phyloP scores from a whole-genome alignment of 805 yeast species.

The Cyberlindnera xylosilytica region DNA sequence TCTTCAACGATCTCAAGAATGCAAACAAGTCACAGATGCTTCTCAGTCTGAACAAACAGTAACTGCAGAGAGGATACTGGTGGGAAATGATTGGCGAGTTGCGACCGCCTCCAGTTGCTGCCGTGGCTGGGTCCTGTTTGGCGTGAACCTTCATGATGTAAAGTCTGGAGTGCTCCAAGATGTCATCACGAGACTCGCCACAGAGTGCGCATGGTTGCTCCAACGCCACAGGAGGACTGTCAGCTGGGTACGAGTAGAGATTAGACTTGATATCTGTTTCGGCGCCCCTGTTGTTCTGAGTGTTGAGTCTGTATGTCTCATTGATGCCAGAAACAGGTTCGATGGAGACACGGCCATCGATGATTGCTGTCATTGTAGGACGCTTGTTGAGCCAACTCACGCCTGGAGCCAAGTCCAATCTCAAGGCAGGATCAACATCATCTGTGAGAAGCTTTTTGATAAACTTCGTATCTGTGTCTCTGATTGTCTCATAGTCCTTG shows the following conservation, averaged over 20 bases:
- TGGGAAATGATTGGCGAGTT: conserved; percentile 30
- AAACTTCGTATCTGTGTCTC: conserved; percentile 44
- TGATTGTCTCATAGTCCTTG: conserved; percentile 32
- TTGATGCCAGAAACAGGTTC: conserved; percentile 87
- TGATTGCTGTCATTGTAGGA: conserved; percentile 59
- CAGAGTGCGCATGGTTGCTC: conserved; percentile 78
- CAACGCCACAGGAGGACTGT: conserved; percentile 70
- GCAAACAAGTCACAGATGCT: conserved; percentile 82
- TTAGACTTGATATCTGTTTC: conserved; percentile 30
- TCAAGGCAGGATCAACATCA: conserved; percentile 75
- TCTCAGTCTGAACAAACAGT: conserved; percentile 76
- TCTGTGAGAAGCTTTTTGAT: conserved; percentile 65
- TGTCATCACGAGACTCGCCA: conserved; percentile 71
- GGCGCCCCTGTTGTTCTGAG: conserved; percentile 21
- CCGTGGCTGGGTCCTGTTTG: conserved; percentile 12
- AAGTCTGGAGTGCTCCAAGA: conserved; percentile 73
- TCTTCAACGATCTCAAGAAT: conserved; percentile 61
- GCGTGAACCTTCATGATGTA: conserved; percentile 57
- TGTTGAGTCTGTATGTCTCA: conserved; percentile 55
- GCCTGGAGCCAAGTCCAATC: conserved; percentile 61
- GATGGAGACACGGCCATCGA: conserved; percentile 77
- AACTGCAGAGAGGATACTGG: conserved; percentile 72
- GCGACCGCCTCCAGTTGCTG: not conserved
- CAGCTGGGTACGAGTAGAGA: conserved; percentile 41
- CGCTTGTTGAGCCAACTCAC: conserved; percentile 60